A percentile compares a stretch with the other conserved stretches of the same genome.
phyloP scores from a whole-genome alignment of 2,329 filamentous ascomycete species.

The Chaetothyriales sp. region DNA sequence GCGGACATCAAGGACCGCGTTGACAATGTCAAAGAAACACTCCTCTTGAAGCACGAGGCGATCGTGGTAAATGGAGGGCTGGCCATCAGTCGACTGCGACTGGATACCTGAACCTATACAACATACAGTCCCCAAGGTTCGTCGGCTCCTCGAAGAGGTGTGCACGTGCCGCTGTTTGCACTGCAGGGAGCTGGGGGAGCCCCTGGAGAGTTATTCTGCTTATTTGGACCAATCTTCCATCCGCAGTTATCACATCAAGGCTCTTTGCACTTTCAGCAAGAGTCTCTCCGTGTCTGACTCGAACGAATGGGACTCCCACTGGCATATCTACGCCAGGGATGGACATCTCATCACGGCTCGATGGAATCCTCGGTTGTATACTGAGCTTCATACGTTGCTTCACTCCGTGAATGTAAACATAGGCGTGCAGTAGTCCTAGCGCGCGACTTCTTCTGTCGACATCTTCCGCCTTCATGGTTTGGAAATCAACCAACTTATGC shows the following conservation, averaged over 20 bases:
- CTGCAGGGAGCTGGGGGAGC: not conserved
- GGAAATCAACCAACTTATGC: conserved; percentile 52
- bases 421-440: conserved; percentile 54
- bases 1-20: not conserved
- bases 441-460: conserved; percentile 45
- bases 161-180: conserved; percentile 9
- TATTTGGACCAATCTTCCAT: conserved; percentile 5
- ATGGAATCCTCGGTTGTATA: not conserved
- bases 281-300: not conserved
- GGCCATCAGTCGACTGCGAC: conserved; percentile 8
- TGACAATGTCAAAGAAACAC: conserved; percentile 36
- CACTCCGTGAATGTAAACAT: conserved; percentile 6
- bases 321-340: not conserved
- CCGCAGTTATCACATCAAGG: conserved; percentile 16
- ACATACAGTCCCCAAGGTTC: conserved; percentile 3
- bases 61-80: conserved; percentile 24
- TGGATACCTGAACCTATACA: conserved; percentile 9
- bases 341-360: not conserved
- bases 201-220: conserved; percentile 9
- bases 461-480: conserved; percentile 38
- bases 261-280: not conserved
- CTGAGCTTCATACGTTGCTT: not conserved
- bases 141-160: conserved; percentile 5
- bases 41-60: conserved; percentile 47
- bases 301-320: not conserved